Conservation (phyloP, 2,329 filamentous ascomycete genomes). For the Xylaria sp. region DNA sequence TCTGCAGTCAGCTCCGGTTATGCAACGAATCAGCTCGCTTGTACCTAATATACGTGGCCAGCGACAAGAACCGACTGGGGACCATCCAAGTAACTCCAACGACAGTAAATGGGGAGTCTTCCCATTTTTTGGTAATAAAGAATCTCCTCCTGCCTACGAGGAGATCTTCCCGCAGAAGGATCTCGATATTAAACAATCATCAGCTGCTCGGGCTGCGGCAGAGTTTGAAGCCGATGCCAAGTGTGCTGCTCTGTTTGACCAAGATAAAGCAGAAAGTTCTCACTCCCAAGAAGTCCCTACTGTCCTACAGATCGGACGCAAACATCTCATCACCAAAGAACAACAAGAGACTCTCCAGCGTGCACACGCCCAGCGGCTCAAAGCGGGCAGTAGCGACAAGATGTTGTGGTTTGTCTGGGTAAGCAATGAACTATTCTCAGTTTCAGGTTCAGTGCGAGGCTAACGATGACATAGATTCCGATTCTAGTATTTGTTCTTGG, state of each 20-base stretch:
- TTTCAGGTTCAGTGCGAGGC: slow-evolving; percentile 4
- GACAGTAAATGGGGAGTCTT: slow-evolving; percentile 76
- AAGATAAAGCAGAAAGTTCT: slow-evolving; percentile 50
- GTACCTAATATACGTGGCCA: slow-evolving; percentile 71
- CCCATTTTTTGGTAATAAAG: slow-evolving; percentile 60
- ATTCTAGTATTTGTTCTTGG: slow-evolving; percentile 52
- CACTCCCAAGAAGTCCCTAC: slow-evolving; percentile 50
- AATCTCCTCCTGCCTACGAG: slow-evolving; percentile 78
- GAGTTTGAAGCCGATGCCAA: slow-evolving; percentile 70
- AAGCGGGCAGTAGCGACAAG: slow-evolving; percentile 70
- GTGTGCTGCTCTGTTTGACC: slow-evolving; percentile 65
- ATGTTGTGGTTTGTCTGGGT: slow-evolving; percentile 78
- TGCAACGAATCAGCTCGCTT: slow-evolving; percentile 77
- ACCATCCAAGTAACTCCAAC: slow-evolving; percentile 56
- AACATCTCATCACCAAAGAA: slow-evolving; percentile 72
- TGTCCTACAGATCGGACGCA: slow-evolving; percentile 69
- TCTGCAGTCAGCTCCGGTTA: slow-evolving; percentile 67
- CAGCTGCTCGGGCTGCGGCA: slow-evolving; percentile 67
- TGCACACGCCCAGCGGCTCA: slow-evolving; percentile 70
- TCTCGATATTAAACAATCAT: slow-evolving; percentile 66
- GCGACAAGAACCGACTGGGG: slow-evolving; percentile 60
- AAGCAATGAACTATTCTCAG: slow-evolving; percentile 41
- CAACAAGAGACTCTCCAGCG: slow-evolving; percentile 72
- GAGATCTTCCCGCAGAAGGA: slow-evolving; percentile 75
- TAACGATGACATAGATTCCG: slow-evolving; percentile 50